These are phyloP conservation scores for Penstemon newberryi DNA, from an alignment of 257 asterid species.

Conservation along the genomic window DNA sequence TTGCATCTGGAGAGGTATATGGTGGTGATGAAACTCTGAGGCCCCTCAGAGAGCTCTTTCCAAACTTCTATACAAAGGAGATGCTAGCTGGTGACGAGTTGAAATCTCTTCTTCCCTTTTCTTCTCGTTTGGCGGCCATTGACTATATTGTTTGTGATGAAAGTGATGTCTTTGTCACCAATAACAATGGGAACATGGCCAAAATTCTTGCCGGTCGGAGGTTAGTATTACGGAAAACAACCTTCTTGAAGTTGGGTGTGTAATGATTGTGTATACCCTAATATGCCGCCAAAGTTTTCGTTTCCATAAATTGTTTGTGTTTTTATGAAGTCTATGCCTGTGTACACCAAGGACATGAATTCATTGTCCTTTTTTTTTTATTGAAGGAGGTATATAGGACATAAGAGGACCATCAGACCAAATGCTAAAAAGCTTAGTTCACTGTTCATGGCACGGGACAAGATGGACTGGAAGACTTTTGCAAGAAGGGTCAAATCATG, in stretches of 20 bases:
- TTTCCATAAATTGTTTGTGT: constrained; percentile 8
- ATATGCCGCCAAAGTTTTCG: neutral
- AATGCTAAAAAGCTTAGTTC: constrained; percentile 91
- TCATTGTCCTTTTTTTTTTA: constrained; percentile 29
- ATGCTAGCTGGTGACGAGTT: constrained; percentile 82
- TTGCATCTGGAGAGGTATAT: constrained; percentile 98
- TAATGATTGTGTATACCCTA: neutral
- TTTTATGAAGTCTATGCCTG: neutral
- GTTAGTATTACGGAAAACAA: constrained; percentile 39
- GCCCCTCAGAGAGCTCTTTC: constrained; percentile 93
- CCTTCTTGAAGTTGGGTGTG: constrained; percentile 1
- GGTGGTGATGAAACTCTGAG: constrained; percentile 97
- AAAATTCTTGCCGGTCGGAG: constrained; percentile 98
- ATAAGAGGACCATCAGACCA: constrained; percentile 93
- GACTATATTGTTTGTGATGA: constrained; percentile 94
- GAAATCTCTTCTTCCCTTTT: constrained; percentile 67
- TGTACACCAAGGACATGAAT: constrained; percentile 15
- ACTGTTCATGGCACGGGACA: constrained; percentile 55
- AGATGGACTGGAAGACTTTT: constrained; percentile 80
- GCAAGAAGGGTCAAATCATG: constrained; percentile 80
- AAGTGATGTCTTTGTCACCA: constrained; percentile 95
- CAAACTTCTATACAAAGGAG: constrained; percentile 92
- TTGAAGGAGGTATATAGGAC: constrained; percentile 93
- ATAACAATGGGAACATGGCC: constrained; percentile 99
- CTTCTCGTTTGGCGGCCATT: constrained; percentile 96